Conservation (phyloP, 768 basidiomycete species). For the Leccinum broughii region DNA sequence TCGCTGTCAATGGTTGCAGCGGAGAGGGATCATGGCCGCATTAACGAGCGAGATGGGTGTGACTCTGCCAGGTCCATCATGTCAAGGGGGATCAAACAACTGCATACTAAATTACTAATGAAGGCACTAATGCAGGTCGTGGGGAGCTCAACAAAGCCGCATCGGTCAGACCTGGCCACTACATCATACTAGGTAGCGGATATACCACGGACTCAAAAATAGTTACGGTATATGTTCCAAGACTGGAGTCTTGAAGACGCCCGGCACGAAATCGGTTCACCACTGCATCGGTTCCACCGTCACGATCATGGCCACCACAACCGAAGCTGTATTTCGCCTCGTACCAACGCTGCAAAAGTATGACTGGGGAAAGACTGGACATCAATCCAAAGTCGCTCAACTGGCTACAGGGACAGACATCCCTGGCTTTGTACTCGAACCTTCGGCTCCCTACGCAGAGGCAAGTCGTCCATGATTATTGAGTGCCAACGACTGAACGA, state of each 20-base stretch:
- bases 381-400: conserved; percentile 83
- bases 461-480: conserved; percentile 43
- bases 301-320: conserved; percentile 30
- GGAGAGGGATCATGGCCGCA: not conserved
- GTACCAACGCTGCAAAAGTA: conserved; percentile 84
- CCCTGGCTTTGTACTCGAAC: conserved; percentile 67
- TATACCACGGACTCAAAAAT: not conserved
- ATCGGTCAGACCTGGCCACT: no score
- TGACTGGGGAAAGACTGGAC: conserved; percentile 92
- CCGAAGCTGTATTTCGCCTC: conserved; percentile 69
- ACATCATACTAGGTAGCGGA: not conserved
- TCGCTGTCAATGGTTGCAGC: not conserved
- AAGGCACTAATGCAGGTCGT: no score
- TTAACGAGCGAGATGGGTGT: not conserved
- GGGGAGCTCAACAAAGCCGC: no score
- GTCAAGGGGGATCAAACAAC: no score
- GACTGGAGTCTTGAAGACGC: not conserved
- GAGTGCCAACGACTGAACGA: not conserved
- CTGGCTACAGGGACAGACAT: conserved; percentile 63
- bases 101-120: no score
- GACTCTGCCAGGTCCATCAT: not conserved
- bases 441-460: conserved; percentile 87
- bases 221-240: not conserved
- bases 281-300: not conserved
- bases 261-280: not conserved